phyloP scores from a whole-genome alignment of 23 red algal genomes.

The Gracilaria gracilis region DNA sequence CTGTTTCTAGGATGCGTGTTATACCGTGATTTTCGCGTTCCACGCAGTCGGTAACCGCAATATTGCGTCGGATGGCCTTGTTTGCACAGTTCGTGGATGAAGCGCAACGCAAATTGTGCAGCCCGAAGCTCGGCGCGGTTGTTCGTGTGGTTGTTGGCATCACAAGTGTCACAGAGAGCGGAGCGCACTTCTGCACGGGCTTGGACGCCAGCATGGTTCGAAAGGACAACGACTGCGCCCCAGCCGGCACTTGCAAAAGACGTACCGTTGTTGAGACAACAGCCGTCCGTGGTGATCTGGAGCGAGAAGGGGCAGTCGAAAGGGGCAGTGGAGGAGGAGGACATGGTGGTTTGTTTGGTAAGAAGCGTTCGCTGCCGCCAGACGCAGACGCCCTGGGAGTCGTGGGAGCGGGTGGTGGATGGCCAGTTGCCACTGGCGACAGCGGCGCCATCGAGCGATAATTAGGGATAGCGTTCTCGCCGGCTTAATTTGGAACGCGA shows the following conservation, averaged over 20 bases:
- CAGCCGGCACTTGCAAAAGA: background rate
- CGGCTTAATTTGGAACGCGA: no score
- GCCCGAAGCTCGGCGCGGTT: conserved; percentile 31
- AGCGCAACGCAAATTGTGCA: background rate
- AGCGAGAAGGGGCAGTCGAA: background rate
- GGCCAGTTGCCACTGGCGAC: no score
- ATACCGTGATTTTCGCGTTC: background rate
- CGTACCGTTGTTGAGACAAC: conserved; percentile 12
- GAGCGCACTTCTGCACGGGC: conserved; percentile 2
- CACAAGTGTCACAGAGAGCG: background rate
- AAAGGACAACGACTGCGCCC: conserved; percentile 10
- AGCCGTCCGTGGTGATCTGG: conserved; percentile 8
- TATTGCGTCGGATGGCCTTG: background rate
- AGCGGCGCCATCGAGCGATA: no score
- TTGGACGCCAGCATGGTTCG: background rate
- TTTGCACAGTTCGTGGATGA: conserved; percentile 21
- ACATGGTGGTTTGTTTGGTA: no score
- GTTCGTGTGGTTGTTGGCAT: conserved; percentile 3
- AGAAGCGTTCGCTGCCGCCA: no score
- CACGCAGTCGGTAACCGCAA: background rate
- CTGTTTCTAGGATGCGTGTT: background rate
- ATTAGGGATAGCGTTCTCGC: no score
- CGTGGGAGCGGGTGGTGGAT: no score
- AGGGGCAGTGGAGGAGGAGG: background rate
- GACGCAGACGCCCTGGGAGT: no score